Percentiles rank a stretch among this genome's conserved stretches.
These are phyloP conservation scores for Usnea hakonensis DNA, from an alignment of 495 filamentous ascomycete species.

Conservation along the genomic window DNA sequence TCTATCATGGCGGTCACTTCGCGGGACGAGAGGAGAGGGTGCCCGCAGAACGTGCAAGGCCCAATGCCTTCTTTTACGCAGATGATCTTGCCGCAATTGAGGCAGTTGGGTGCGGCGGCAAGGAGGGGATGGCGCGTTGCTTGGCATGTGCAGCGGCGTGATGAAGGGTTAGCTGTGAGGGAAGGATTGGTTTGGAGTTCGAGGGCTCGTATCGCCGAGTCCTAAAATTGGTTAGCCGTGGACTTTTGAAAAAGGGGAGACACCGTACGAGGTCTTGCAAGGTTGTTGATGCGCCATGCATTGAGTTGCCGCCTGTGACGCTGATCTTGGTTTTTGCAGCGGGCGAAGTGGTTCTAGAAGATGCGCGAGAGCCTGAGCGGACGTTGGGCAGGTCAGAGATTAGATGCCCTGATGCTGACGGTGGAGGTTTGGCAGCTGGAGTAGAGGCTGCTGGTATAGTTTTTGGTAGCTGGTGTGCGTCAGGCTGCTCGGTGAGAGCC, in stretches of 20 bases:
- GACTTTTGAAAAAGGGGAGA: background rate
- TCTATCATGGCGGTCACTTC: constrained; percentile 81
- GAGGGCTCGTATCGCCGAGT: constrained; percentile 81
- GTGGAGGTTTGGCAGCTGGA: constrained; percentile 47
- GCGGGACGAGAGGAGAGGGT: constrained; percentile 57
- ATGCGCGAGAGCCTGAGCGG: constrained; percentile 48
- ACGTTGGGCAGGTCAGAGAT: constrained; percentile 69
- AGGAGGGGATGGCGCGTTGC: constrained; percentile 79
- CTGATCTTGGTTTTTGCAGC: constrained; percentile 51
- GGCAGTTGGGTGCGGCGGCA: constrained; percentile 80
- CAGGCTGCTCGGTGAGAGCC: constrained; percentile 33
- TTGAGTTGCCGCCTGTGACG: constrained; percentile 62
- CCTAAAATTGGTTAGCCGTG: constrained; percentile 28
- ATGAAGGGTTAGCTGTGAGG: constrained; percentile 36
- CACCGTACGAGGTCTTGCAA: constrained; percentile 56
- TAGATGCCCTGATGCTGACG: constrained; percentile 64
- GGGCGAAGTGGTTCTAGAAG: constrained; percentile 45
- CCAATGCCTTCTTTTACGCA: constrained; percentile 91
- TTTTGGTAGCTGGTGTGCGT: constrained; percentile 33
- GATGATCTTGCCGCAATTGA: constrained; percentile 92
- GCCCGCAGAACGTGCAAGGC: constrained; percentile 85
- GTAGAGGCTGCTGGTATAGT: constrained; percentile 25
- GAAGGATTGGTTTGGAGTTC: constrained; percentile 85
- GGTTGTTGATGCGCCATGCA: constrained; percentile 68
- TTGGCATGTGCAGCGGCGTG: constrained; percentile 73